Base-by-base conservation (phyloP, 805 yeast species). In the Metschnikowia gruessii region DNA sequence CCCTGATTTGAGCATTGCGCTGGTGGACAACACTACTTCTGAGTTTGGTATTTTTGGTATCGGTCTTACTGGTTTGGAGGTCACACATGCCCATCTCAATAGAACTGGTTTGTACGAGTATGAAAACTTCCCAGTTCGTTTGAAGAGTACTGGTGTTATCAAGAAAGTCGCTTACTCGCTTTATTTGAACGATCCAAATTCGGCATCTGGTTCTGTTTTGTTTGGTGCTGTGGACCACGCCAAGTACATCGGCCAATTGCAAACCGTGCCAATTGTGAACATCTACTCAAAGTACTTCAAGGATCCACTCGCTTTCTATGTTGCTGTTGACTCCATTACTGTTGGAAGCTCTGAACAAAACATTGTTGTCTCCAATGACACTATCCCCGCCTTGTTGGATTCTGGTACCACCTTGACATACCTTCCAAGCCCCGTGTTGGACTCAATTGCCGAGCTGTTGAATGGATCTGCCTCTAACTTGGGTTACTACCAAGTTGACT, bases 41-140 rank as follows among this genome's bases (percentile, higher is more conserved):
- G 63, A 80, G 7, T 66, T 76, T 48, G 91, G 94, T 46, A 91
- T 86, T 24, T 64, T 86, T 37, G 90, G 90, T 24, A 79, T 86
- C 51, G 91, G 92, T 9, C 70, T 85, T 42, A 65, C 78, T 26
- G 28, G 28, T 3, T 26, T 26, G 28, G 28, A 26, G 28, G 28
- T 26, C 12, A 26, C 28, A 7, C 28, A 26, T 26, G 28, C 28
- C 9, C 9, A 26, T 26, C 11, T 7, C 12, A 26, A 26, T 10
- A 26, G 28, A 10, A 6, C 28, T 10, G 9, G 9, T 7, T 7
- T 7, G 28, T 26, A 26, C 28, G 28, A 26, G 9, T 26, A 26
- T 26, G 28, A 26, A 10, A 26, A 26, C 12, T 26, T 26, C 28
- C 28, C 28, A 3, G 28, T 26, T 26, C 28, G 28, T 10, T 26